Conservation (phyloP, 2,329 filamentous ascomycete genomes). For the Diaporthe australafricana region DNA sequence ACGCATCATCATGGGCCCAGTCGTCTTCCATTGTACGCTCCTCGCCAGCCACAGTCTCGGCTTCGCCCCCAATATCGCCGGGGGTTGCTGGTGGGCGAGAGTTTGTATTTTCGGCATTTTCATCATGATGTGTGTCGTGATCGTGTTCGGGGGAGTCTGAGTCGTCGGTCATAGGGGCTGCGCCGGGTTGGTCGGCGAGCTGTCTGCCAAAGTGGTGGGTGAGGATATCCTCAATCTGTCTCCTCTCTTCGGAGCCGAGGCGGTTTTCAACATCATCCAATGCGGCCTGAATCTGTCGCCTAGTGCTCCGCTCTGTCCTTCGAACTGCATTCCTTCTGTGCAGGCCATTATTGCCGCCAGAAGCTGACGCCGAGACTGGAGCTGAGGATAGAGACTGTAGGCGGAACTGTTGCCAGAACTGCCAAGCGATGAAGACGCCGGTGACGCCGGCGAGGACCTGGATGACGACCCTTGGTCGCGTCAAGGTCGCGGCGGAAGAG, state of each 20-base stretch:
- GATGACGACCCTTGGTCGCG: conserved; percentile 66
- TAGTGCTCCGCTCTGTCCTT: conserved; percentile 35
- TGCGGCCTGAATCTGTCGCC: conserved; percentile 46
- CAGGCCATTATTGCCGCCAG: conserved; percentile 51
- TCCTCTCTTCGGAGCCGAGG: conserved; percentile 35
- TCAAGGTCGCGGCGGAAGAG: conserved; percentile 63
- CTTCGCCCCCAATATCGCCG: conserved; percentile 48
- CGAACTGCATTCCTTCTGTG: conserved; percentile 77
- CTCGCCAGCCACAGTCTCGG: conserved; percentile 50
- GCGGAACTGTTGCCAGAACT: conserved; percentile 60
- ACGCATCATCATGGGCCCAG: conserved; percentile 62
- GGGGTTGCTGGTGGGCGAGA: conserved; percentile 46
- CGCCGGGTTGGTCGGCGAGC: conserved; percentile 36
- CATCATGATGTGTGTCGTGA: conserved; percentile 55
- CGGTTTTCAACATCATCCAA: conserved; percentile 41
- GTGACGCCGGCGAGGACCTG: conserved; percentile 67
- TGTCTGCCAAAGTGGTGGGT: conserved; percentile 27
- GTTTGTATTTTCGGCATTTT: conserved; percentile 47
- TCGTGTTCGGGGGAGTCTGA: conserved; percentile 54
- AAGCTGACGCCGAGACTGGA: conserved; percentile 40
- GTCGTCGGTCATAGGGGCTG: conserved; percentile 48
- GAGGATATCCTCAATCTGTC: conserved; percentile 32
- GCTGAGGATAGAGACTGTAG: conserved; percentile 41
- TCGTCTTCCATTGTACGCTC: conserved; percentile 56
- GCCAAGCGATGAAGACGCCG: conserved; percentile 68